Conservation (phyloP, 768 basidiomycete genomes). For the Kwoniella dendrophila region DNA sequence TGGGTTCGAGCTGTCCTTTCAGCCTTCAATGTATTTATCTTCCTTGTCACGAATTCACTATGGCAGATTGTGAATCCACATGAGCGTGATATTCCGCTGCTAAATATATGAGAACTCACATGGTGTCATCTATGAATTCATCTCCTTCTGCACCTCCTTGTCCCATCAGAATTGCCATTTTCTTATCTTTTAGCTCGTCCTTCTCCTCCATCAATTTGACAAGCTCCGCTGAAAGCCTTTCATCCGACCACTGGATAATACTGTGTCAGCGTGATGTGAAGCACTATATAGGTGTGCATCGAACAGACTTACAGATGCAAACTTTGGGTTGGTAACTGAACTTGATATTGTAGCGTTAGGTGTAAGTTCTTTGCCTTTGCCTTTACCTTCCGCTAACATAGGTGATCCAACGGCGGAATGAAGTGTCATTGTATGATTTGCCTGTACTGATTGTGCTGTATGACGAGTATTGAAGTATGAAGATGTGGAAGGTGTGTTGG, state of each 20-base stretch:
- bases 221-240: neutral
- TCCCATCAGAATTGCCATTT: conserved; percentile 9
- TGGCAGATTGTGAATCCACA: neutral
- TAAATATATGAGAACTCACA: conserved; percentile 17
- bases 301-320: conserved; percentile 5
- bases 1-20: neutral
- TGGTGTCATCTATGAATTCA: conserved; percentile 21
- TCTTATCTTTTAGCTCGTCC: conserved; percentile 8
- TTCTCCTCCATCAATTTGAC: conserved; percentile 13
- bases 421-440: conserved; percentile 16
- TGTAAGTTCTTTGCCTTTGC: conserved; percentile 11
- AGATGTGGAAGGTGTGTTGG: neutral
- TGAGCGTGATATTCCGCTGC: neutral
- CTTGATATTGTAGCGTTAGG: neutral
- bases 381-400: conserved; percentile 3
- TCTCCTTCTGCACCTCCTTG: conserved; percentile 4
- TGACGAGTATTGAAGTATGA: neutral
- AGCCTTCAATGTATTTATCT: conserved; percentile 31
- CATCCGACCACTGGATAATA: conserved; percentile 5
- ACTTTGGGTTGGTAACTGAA: neutral
- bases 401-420: conserved; percentile 18
- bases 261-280: neutral
- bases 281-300: neutral
- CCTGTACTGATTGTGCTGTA: neutral
- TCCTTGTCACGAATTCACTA: conserved; percentile 25